Conservation (phyloP, 331 rosid genomes). For the Malus hybrid region DNA sequence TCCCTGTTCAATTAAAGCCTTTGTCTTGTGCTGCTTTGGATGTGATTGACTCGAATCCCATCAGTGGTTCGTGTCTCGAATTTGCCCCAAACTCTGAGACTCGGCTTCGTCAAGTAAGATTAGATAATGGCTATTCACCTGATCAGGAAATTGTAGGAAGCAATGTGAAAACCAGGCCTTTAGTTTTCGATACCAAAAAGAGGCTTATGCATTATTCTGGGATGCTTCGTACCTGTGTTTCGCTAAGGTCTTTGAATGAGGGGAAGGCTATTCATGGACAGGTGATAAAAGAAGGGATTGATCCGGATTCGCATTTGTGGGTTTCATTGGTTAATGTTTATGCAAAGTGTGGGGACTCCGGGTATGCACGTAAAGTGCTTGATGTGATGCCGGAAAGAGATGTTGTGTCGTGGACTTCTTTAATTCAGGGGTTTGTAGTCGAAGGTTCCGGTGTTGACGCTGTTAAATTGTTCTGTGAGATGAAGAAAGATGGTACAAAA, state of each 20-base stretch:
- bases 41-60: constrained; percentile 7
- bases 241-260: constrained; percentile 37
- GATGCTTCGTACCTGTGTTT: constrained; percentile 42
- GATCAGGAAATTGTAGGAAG: constrained; percentile 2
- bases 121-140: not conserved
- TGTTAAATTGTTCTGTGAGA: constrained; percentile 41
- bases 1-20: constrained; percentile 6
- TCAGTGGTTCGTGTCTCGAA: not conserved
- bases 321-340: constrained; percentile 45
- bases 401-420: constrained; percentile 63
- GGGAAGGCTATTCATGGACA: constrained; percentile 56
- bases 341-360: constrained; percentile 38
- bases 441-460: constrained; percentile 37
- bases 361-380: constrained; percentile 36
- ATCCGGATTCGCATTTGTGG: constrained; percentile 51
- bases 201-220: constrained; percentile 39
- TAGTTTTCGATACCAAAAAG: constrained; percentile 16
- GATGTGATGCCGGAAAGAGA: constrained; percentile 52
- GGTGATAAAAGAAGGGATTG: constrained; percentile 35
- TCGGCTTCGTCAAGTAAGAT: constrained; percentile 2
- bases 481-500: constrained; percentile 44
- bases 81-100: not conserved
- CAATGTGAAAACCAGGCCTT: not conserved
- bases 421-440: constrained; percentile 51
- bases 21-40: constrained; percentile 11